Percentiles rank a stretch among this genome's conserved stretches.
These are phyloP conservation scores for Coemansia sp. DNA, from an alignment of 192 early-diverging fungal species.

Conservation along the genomic window DNA sequence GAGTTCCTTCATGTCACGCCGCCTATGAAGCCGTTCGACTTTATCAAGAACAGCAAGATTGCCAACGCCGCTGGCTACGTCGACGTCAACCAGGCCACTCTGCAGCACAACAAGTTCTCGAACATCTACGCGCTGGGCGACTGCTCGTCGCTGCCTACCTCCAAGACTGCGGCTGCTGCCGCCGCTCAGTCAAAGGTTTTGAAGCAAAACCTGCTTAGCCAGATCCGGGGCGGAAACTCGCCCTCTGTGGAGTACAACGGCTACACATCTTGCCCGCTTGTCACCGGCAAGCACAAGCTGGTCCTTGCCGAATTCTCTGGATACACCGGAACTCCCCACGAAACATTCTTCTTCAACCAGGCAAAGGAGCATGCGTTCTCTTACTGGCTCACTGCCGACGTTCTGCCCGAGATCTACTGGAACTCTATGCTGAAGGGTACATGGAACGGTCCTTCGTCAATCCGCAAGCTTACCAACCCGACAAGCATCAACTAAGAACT, in stretches of 20 bases:
- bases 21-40: conserved; percentile 77
- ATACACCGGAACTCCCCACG: conserved; percentile 68
- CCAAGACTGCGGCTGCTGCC: conserved; percentile 90
- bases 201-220: conserved; percentile 70
- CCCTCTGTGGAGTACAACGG: conserved; percentile 71
- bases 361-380: conserved; percentile 66
- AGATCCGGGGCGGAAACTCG: conserved; percentile 57
- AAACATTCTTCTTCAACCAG: conserved; percentile 87
- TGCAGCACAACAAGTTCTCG: conserved; percentile 76
- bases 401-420: conserved; percentile 84
- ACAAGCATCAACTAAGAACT: conserved; percentile 23
- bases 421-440: conserved; percentile 73
- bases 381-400: conserved; percentile 76
- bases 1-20: conserved; percentile 87
- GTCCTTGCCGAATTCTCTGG: conserved; percentile 88
- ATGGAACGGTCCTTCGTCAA: conserved; percentile 71
- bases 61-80: conserved; percentile 82
- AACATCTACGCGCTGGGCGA: conserved; percentile 85
- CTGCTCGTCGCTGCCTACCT: conserved; percentile 81
- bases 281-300: conserved; percentile 77
- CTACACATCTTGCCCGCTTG: conserved; percentile 83
- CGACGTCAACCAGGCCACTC: conserved; percentile 76
- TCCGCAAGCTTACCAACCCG: conserved; percentile 65
- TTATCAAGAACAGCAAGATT: conserved; percentile 69
- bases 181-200: conserved; percentile 76